Percentiles rank a stretch among this genome's conserved stretches.
These are phyloP conservation scores for Aspergillus glaucus DNA, from an alignment of 2,329 filamentous ascomycete species.

Conservation along the genomic window DNA sequence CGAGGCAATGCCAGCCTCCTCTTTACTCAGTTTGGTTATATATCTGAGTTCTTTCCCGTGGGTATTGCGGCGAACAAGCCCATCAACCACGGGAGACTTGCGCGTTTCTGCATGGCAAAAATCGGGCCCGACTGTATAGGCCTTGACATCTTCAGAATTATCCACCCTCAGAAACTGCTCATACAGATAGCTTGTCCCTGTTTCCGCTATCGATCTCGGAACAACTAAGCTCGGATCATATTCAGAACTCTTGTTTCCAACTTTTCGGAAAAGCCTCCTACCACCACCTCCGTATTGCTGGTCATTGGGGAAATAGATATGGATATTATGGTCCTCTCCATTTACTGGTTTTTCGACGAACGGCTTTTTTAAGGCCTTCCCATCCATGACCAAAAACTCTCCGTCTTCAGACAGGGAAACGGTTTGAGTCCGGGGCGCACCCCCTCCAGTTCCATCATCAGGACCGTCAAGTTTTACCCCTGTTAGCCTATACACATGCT, in stretches of 20 bases:
- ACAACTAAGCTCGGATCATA: constrained; percentile 70
- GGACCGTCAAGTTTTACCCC: constrained; percentile 68
- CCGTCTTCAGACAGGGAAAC: constrained; percentile 86
- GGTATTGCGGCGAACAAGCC: constrained; percentile 88
- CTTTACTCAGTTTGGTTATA: constrained; percentile 72
- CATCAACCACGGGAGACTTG: constrained; percentile 95
- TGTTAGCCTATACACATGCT: constrained; percentile 72
- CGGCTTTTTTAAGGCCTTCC: constrained; percentile 73
- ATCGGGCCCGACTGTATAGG: constrained; percentile 86
- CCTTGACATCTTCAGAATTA: constrained; percentile 97
- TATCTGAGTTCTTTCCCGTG: constrained; percentile 97
- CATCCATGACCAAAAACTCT: constrained; percentile 83
- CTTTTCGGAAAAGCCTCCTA: constrained; percentile 86
- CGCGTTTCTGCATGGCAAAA: constrained; percentile 97
- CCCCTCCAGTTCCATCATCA: constrained; percentile 59
- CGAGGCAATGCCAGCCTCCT: constrained; percentile 79
- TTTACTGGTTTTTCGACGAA: constrained; percentile 99
- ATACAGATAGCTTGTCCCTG: constrained; percentile 82
- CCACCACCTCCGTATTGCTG: constrained; percentile 76
- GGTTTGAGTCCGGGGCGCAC: constrained; percentile 51
- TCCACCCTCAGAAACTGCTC: constrained; percentile 96
- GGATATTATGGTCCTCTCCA: constrained; percentile 96
- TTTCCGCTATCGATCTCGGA: constrained; percentile 76
- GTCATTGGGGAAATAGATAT: constrained; percentile 84
- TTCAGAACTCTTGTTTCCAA: constrained; percentile 98